These are phyloP conservation scores for Podaxis sp. DNA, from an alignment of 768 basidiomycete genomes.

Conservation along the genomic window DNA sequence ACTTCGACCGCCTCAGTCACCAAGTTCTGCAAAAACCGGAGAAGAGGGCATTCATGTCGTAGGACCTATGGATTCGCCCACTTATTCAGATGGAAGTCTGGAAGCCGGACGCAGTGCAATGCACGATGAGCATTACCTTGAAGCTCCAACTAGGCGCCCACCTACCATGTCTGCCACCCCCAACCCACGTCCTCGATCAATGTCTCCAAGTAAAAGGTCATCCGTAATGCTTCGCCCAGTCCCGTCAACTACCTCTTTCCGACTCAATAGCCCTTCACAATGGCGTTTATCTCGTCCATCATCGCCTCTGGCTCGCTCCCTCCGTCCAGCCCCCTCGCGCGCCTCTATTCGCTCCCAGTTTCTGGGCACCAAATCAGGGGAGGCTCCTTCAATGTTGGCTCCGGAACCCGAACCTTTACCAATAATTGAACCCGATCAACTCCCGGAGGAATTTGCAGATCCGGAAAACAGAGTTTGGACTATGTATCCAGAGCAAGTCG, in stretches of 20 bases:
- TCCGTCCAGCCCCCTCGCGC: neutral
- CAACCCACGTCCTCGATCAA: neutral
- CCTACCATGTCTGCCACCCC: neutral
- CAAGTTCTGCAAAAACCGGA: neutral
- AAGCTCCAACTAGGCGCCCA: neutral
- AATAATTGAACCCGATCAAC: neutral
- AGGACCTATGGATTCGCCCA: neutral
- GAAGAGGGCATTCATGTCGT: neutral
- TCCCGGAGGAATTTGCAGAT: neutral
- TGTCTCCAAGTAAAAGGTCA: neutral
- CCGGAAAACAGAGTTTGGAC: slow-evolving; percentile 11
- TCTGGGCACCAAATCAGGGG: neutral
- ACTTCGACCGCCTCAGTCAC: neutral
- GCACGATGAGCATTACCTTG: neutral
- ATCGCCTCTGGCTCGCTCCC: neutral
- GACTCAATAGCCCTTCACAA: neutral
- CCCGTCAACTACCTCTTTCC: neutral
- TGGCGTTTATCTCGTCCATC: neutral
- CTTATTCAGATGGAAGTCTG: neutral
- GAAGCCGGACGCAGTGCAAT: neutral
- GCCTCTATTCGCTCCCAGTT: neutral
- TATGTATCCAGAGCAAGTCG: slow-evolving; percentile 7
- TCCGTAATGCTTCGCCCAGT: neutral
- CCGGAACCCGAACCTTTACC: neutral
- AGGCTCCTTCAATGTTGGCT: neutral